phyloP scores from a whole-genome alignment of 345 rosid species.

The Nasturtium officinale region DNA sequence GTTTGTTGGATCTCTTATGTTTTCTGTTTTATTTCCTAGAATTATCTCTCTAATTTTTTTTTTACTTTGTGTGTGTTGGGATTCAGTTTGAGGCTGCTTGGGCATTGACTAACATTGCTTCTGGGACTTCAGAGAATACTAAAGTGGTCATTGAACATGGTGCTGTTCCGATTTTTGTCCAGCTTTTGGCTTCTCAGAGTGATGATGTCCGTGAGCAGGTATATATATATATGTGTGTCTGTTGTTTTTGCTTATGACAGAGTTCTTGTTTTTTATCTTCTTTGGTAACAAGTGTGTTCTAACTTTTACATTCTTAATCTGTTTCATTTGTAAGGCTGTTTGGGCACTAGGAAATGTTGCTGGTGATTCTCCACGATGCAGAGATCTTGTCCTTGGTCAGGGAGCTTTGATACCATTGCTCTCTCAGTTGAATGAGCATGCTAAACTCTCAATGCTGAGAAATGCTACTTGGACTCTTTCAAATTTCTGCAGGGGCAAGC shows the following conservation, averaged over 20 bases:
- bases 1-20: conserved; percentile 37
- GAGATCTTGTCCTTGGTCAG: conserved; percentile 44
- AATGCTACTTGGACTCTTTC: conserved; percentile 49
- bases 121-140: conserved; percentile 84
- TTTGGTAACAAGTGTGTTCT: neutral
- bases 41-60: neutral
- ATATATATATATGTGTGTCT: conserved; percentile 37
- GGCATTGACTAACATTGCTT: conserved; percentile 89
- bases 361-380: conserved; percentile 47
- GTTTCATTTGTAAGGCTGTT: conserved; percentile 38
- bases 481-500: conserved; percentile 80
- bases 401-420: conserved; percentile 45
- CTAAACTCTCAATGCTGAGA: conserved; percentile 47
- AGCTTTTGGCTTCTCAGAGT: conserved; percentile 64
- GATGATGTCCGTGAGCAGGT: conserved; percentile 95
- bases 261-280: neutral
- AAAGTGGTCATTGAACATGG: conserved; percentile 81
- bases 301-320: neutral
- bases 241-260: neutral
- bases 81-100: conserved; percentile 86
- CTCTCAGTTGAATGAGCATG: conserved; percentile 46
- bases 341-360: conserved; percentile 49
- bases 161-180: conserved; percentile 75
- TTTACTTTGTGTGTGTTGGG: conserved; percentile 3
- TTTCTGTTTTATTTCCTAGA: neutral